A percentile compares a stretch with the other conserved stretches of the same genome.
These are phyloP conservation scores for Hyphodiscus sp. DNA, from an alignment of 2,329 filamentous ascomycete species.

Conservation along the genomic window DNA sequence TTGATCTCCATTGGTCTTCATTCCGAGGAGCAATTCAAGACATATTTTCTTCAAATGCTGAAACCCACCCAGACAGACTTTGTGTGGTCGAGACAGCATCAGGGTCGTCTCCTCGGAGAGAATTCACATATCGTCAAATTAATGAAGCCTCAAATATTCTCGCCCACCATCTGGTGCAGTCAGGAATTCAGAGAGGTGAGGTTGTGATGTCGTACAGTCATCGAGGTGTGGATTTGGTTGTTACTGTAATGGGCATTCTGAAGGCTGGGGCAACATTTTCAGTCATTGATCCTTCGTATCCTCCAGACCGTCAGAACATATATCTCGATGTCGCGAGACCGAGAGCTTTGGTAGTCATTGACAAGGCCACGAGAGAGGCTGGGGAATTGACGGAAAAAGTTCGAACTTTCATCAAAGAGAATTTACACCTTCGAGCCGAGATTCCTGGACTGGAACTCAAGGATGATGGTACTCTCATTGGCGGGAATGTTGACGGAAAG, in stretches of 20 bases:
- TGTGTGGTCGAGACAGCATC: constrained; percentile 63
- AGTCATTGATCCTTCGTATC: constrained; percentile 76
- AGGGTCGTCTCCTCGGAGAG: constrained; percentile 46
- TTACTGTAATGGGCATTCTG: constrained; percentile 73
- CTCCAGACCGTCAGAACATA: constrained; percentile 72
- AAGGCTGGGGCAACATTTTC: constrained; percentile 52
- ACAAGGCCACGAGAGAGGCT: constrained; percentile 62
- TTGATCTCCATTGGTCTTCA: constrained; percentile 52
- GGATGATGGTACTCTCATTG: constrained; percentile 65
- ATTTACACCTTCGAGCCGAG: constrained; percentile 65
- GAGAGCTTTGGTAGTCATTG: constrained; percentile 64
- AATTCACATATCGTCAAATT: constrained; percentile 81
- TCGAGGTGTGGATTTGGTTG: constrained; percentile 70
- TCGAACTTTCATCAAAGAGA: constrained; percentile 61
- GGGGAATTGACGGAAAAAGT: constrained; percentile 54
- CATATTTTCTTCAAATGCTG: constrained; percentile 52
- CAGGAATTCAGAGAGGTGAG: constrained; percentile 70
- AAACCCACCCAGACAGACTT: constrained; percentile 55
- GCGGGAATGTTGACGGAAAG: constrained; percentile 57
- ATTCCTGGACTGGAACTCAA: constrained; percentile 67
- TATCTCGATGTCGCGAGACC: constrained; percentile 77
- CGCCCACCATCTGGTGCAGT: constrained; percentile 69
- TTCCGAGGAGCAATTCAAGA: constrained; percentile 55
- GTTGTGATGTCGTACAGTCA: constrained; percentile 92
- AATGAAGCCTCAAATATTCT: constrained; percentile 76